Conservation (phyloP, 352 stramenopile species). For the Globisporangium mamillatum region DNA sequence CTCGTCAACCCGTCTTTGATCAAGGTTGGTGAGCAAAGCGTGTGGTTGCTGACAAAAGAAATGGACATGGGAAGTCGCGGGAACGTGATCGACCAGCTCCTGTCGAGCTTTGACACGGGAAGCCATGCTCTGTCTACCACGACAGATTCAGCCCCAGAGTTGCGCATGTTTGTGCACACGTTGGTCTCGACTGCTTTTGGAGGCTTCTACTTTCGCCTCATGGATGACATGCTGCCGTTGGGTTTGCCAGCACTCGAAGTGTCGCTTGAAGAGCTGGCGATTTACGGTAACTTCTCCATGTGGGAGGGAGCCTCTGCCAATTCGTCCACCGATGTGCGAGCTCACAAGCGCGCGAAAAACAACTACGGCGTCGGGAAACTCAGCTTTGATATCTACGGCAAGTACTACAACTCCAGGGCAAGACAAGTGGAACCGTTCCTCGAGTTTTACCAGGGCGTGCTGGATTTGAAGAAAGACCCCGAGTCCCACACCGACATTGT, state of each 20-base stretch:
- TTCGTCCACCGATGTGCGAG: constrained; percentile 31
- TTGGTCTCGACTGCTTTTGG: constrained; percentile 80
- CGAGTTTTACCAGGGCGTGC: constrained; percentile 78
- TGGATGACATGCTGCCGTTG: constrained; percentile 78
- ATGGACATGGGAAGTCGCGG: constrained; percentile 75
- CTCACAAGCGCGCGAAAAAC: constrained; percentile 47
- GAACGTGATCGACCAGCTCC: constrained; percentile 73
- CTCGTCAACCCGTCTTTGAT: constrained; percentile 75
- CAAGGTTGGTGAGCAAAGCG: constrained; percentile 62
- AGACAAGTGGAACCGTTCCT: constrained; percentile 81
- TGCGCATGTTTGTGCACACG: constrained; percentile 77
- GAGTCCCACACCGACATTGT: constrained; percentile 59
- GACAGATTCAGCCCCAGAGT: constrained; percentile 8
- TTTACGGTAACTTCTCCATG: constrained; percentile 70
- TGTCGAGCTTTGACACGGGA: constrained; percentile 57
- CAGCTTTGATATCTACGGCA: constrained; percentile 82
- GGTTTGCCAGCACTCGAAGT: constrained; percentile 75
- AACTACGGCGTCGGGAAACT: constrained; percentile 74
- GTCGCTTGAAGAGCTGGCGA: constrained; percentile 70
- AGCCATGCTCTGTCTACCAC: neutral
- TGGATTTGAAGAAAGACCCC: constrained; percentile 79
- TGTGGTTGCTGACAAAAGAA: constrained; percentile 77
- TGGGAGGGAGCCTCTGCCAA: constrained; percentile 53
- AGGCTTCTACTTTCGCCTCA: constrained; percentile 83
- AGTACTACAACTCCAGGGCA: constrained; percentile 85